Percentiles rank a stretch among this genome's conserved stretches.
Evolutionary conservation across 441 rosid species (phyloP).

Genomic region (Kokia cookei): DNA sequence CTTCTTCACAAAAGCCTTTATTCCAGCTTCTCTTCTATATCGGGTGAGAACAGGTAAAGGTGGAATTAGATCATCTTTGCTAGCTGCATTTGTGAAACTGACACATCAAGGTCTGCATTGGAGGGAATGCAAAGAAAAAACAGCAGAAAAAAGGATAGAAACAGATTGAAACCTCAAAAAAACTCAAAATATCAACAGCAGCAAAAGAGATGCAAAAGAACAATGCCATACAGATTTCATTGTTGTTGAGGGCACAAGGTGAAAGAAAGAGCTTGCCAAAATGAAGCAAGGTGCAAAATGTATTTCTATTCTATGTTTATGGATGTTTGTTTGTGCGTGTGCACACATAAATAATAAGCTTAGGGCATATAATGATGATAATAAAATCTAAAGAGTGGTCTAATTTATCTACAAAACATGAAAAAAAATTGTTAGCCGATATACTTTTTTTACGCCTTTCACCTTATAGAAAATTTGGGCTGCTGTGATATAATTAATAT

Average conservation of each 20-base stretch:
- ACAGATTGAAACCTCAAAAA: not conserved
- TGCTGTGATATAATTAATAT: not conserved
- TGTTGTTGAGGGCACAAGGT: not conserved
- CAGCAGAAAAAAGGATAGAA: not conserved
- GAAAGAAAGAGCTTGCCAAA: too few relatives aligned
- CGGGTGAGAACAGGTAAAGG: slow-evolving; percentile 95
- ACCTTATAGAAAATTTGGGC: not conserved
- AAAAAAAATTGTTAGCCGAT: not conserved
- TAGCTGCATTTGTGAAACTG: slow-evolving; percentile 45
- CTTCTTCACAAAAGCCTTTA: slow-evolving; percentile 95
- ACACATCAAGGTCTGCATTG: slow-evolving; percentile 11
- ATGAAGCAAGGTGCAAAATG: not conserved
- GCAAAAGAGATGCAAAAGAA: not conserved
- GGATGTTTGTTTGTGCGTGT: not conserved
- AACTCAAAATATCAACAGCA: not conserved
- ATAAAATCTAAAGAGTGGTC: not conserved
- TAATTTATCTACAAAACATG: not conserved
- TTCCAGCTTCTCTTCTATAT: slow-evolving; percentile 80
- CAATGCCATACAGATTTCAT: not conserved
- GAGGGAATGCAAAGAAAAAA: slow-evolving; percentile 6
- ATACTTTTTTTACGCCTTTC: not conserved
- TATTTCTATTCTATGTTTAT: not conserved
- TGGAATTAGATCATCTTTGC: slow-evolving; percentile 89
- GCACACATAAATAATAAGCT: not conserved
- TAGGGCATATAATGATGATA: not conserved